Percentiles rank a stretch among this genome's conserved stretches.
Conservation (phyloP, 2,329 filamentous ascomycete genomes). For the Cryphonectria naterciae region DNA sequence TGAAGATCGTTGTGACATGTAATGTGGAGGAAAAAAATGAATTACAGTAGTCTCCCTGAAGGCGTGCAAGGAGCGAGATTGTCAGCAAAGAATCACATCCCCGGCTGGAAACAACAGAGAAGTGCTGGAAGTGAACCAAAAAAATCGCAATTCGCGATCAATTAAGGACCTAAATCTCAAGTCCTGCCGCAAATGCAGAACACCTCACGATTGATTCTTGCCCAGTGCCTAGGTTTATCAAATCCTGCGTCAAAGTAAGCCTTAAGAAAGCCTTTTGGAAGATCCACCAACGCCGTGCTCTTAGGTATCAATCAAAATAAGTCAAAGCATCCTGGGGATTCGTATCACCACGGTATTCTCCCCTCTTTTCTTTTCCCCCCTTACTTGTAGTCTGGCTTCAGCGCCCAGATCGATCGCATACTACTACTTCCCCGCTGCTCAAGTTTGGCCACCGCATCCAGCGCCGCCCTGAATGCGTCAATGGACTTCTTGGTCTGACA, state of each 20-base stretch:
- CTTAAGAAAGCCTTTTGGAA: background rate
- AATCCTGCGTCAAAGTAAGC: background rate
- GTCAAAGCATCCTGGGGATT: background rate
- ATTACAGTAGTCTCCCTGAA: background rate
- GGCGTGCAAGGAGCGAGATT: background rate
- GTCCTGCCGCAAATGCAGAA: background rate
- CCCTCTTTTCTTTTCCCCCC: background rate
- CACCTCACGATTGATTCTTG: background rate
- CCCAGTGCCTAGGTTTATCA: background rate
- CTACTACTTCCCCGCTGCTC: slow-evolving; percentile 56
- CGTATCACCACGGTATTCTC: background rate
- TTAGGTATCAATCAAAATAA: slow-evolving; percentile 1
- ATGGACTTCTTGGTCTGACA: slow-evolving; percentile 71
- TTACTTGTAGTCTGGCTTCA: slow-evolving; percentile 44
- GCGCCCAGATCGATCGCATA: slow-evolving; percentile 58
- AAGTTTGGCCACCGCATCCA: slow-evolving; percentile 76
- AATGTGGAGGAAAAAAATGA: background rate
- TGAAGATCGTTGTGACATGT: background rate
- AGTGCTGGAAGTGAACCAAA: background rate
- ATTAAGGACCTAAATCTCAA: background rate
- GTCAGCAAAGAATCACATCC: background rate
- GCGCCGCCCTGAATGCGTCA: slow-evolving; percentile 79
- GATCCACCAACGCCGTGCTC: background rate
- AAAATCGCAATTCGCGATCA: background rate
- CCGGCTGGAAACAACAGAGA: background rate